These are phyloP conservation scores for Nephelium lappaceum DNA, from an alignment of 345 rosid species.

Conservation along the genomic window DNA sequence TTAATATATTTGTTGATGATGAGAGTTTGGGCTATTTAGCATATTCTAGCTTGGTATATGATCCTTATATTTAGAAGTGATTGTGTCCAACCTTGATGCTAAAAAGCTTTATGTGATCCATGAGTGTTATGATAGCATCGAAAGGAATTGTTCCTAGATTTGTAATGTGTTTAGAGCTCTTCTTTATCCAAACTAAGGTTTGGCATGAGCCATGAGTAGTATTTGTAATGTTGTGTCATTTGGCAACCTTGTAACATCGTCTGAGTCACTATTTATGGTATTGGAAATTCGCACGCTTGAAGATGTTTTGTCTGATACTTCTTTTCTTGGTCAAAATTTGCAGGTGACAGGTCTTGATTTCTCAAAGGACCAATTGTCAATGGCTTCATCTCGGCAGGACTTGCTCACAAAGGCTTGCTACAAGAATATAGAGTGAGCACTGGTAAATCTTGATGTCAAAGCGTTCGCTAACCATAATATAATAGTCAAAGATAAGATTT, in stretches of 20 bases:
- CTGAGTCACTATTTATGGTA: background rate
- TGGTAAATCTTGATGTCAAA: slow-evolving; percentile 45
- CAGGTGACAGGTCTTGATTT: slow-evolving; percentile 89
- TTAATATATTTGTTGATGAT: background rate
- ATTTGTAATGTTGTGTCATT: background rate
- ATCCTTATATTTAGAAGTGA: background rate
- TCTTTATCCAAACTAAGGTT: background rate
- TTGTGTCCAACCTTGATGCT: background rate
- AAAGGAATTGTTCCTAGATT: too few relatives aligned
- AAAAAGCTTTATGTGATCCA: background rate
- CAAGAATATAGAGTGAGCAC: slow-evolving; percentile 90
- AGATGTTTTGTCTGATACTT: background rate
- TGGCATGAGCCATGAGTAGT: background rate
- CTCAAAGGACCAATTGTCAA: slow-evolving; percentile 65
- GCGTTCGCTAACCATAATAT: background rate
- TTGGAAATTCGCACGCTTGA: background rate
- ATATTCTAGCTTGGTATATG: background rate
- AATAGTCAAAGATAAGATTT: background rate
- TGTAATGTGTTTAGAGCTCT: background rate
- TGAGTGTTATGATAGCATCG: background rate
- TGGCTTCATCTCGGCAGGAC: slow-evolving; percentile 67
- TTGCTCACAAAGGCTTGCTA: slow-evolving; percentile 52
- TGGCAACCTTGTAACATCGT: background rate
- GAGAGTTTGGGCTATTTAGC: background rate
- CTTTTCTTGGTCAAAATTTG: slow-evolving; percentile 7